A percentile compares a stretch with the other conserved stretches of the same genome.
Conservation (phyloP, 2,329 filamentous ascomycete species). For the Alternaria solani region DNA sequence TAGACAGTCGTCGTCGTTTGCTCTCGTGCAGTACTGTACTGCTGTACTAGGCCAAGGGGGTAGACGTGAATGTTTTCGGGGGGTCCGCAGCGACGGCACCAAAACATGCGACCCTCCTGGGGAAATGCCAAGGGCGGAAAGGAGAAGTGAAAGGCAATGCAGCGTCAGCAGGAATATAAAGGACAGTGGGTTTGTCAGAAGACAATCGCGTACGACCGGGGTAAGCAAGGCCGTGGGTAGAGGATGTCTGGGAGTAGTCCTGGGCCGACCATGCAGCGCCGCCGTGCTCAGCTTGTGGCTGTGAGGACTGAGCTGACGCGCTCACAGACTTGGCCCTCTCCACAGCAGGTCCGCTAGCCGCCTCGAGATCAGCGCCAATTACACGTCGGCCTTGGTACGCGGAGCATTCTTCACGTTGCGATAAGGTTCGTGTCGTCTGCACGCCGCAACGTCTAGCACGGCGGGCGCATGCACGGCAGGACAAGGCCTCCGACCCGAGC, state of each 20-base stretch:
- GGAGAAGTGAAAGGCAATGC: conserved; percentile 18
- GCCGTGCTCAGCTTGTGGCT: conserved; percentile 20
- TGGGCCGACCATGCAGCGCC: conserved; percentile 1
- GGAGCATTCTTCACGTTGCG: conserved; percentile 11
- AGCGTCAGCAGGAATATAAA: conserved; percentile 18
- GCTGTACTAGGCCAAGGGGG: neutral
- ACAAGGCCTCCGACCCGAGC: conserved; percentile 3
- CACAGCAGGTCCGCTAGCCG: conserved; percentile 22
- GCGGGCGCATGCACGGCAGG: neutral
- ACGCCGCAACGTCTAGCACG: conserved; percentile 4
- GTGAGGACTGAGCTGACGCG: conserved; percentile 24
- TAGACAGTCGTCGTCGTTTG: neutral
- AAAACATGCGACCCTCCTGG: conserved; percentile 41
- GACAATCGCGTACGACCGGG: conserved; percentile 10
- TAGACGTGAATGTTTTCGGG: conserved; percentile 14
- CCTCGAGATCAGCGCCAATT: conserved; percentile 20
- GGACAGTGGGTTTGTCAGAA: conserved; percentile 15
- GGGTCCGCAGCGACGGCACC: conserved; percentile 24
- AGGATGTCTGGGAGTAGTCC: conserved; percentile 16
- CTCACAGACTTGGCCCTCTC: conserved; percentile 22
- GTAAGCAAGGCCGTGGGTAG: conserved; percentile 24
- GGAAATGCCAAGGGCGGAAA: conserved; percentile 35
- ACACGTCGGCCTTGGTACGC: conserved; percentile 3
- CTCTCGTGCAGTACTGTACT: neutral
- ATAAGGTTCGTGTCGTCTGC: conserved; percentile 6